phyloP scores from a whole-genome alignment of 164 flowering plant genomes.

The Nelumbo lutea region DNA sequence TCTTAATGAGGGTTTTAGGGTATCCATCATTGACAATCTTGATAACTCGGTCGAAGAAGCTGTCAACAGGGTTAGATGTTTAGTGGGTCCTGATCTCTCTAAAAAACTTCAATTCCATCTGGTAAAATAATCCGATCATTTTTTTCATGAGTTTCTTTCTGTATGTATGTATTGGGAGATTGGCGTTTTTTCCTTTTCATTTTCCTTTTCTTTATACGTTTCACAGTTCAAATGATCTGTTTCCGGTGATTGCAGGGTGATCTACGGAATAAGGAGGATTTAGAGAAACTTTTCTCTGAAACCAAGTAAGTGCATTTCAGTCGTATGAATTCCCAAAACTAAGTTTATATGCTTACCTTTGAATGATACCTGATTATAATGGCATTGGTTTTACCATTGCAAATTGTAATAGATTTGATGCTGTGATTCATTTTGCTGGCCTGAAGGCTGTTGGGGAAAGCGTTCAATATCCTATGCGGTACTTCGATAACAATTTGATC shows the following conservation, averaged over 20 bases:
- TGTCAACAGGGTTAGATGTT: conserved; percentile 47
- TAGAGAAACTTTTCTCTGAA: conserved; percentile 70
- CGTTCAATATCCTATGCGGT: not conserved
- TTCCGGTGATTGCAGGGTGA: conserved; percentile 23
- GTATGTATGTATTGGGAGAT: not conserved
- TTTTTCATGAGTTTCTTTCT: not conserved
- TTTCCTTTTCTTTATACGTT: not conserved
- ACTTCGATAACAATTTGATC: conserved; percentile 1
- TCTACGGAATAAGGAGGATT: conserved; percentile 71
- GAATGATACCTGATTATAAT: too few species aligned
- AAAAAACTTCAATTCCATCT: conserved; percentile 48
- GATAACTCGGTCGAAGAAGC: conserved; percentile 70
- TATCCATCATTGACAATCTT: conserved; percentile 69
- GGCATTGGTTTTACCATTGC: too few species aligned
- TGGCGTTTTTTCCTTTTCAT: not conserved
- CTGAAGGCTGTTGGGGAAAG: conserved; percentile 6
- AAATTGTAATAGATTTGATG: not conserved
- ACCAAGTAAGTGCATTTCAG: conserved; percentile 35
- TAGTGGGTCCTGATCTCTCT: conserved; percentile 61
- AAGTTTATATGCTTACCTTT: too few species aligned
- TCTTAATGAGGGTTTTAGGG: conserved; percentile 55
- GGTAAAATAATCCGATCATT: conserved; percentile 22
- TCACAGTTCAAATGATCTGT: too few species aligned
- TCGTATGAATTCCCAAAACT: too few species aligned
- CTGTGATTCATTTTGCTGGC: not conserved